Evolutionary conservation across 495 filamentous ascomycete genomes (phyloP), one percentile per base, ranked within the genome.

Genomic region (Neurospora hispaniola): DNA sequence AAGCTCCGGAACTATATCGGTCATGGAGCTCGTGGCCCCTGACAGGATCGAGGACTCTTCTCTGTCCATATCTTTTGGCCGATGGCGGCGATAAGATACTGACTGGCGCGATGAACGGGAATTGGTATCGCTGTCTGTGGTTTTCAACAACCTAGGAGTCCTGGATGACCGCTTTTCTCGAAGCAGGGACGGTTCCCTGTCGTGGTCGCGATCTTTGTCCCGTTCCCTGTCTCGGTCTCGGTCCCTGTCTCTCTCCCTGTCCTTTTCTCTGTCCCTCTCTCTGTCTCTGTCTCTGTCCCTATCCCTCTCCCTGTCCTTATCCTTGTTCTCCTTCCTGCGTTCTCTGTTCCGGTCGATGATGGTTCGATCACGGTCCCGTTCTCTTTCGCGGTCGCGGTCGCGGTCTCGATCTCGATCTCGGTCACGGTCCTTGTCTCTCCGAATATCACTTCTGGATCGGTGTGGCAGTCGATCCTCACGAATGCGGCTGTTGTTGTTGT

Each of bases 1-100:
- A 16, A 88, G 78, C 78, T 89, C 87, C 69, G 86, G 85, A 8
- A 86, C 85, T 73, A 87, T 78, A 46, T 87, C 83, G 38, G 74
- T 82, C 80, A 85, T 81, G 69, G 81, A 84, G 42, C 74, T 78
- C 0, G 80, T 77, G 14, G 80, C 74, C 4, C 71, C 75, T 69
- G 78, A 78, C 27, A 78, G 78, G 40, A 74, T 73, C 7, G 70
- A 42, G 16, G 38, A 71, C 3, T 75, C 78, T 46, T 83, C 81
- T 68, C 73, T 81, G 38, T 84, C 84, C 76, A 79, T 83, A 59
- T 84, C 81, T 73, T 75, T 84, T 8, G 80, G 75, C 70, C 79
- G 79, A 70, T 81, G 82, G 39, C 79, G 78, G 73, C 83, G 84
- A 70, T 80, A 80, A 40, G 82, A 81, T 44, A 79, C 77, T 38